Conservation (phyloP, 192 early-diverging fungal genomes). For the Chytriomyces confervae region DNA sequence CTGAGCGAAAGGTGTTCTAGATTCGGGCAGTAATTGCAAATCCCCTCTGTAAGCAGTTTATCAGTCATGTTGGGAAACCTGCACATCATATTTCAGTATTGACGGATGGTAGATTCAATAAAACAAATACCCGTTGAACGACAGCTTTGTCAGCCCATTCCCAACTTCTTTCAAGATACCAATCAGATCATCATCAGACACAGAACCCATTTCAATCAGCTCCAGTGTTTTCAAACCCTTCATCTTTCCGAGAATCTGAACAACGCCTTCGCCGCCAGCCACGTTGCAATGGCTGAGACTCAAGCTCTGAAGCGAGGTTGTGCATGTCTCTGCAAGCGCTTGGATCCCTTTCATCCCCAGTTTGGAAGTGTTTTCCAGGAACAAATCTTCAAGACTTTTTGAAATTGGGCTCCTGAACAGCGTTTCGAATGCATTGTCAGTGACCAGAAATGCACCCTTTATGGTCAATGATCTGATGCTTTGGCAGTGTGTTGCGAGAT, state of each 20-base stretch:
- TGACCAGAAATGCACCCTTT: slow-evolving; percentile 75
- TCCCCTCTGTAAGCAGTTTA: slow-evolving; percentile 57
- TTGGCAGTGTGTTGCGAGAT: slow-evolving; percentile 43
- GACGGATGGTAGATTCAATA: not conserved
- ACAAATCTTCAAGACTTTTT: slow-evolving; percentile 45
- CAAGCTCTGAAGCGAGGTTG: slow-evolving; percentile 49
- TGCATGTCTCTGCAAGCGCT: slow-evolving; percentile 36
- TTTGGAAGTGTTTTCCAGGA: slow-evolving; percentile 51
- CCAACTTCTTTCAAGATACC: slow-evolving; percentile 52
- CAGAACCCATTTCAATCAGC: slow-evolving; percentile 49
- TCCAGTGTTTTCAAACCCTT: slow-evolving; percentile 47
- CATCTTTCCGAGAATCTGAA: slow-evolving; percentile 45
- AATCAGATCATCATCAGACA: slow-evolving; percentile 56
- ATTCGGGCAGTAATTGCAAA: slow-evolving; percentile 60
- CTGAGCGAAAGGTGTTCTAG: slow-evolving; percentile 68
- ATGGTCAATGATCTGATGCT: slow-evolving; percentile 64
- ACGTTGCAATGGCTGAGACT: slow-evolving; percentile 65
- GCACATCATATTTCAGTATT: not conserved
- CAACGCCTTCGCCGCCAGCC: slow-evolving; percentile 48
- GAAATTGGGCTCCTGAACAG: slow-evolving; percentile 57
- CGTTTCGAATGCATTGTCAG: slow-evolving; percentile 58
- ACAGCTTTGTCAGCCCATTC: slow-evolving; percentile 49
- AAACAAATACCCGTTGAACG: slow-evolving; percentile 56
- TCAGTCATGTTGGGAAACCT: slow-evolving; percentile 57
- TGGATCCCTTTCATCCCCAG: slow-evolving; percentile 22